These are phyloP conservation scores for Marchantia polymorpha DNA, from an alignment of 225 moss, liverwort and hornwort genomes.

Conservation along the genomic window DNA sequence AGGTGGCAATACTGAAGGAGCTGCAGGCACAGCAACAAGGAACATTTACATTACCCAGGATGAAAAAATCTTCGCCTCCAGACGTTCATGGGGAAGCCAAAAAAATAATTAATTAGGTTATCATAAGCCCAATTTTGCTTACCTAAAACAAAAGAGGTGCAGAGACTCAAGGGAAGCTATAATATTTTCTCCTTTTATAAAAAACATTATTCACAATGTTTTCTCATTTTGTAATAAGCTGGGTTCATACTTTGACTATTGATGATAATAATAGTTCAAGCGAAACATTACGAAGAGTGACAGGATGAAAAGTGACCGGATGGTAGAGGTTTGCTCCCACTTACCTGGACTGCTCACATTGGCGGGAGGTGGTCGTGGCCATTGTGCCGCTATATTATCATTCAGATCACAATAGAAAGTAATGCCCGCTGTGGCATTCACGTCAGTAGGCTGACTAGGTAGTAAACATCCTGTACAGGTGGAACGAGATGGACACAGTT, in stretches of 20 bases:
- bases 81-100: no score
- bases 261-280: no score
- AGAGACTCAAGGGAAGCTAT: neutral
- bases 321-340: neutral
- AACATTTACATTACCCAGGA: neutral
- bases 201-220: no score
- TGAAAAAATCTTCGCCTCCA: neutral
- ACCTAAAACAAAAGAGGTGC: neutral
- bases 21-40: conserved; percentile 7
- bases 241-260: no score
- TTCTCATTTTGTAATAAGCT: no score
- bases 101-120: no score
- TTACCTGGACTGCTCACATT: conserved; percentile 22
- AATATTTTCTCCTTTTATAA: neutral
- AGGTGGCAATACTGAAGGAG: conserved; percentile 15
- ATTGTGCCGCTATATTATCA: conserved; percentile 84
- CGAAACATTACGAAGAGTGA: no score
- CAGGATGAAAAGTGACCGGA: neutral
- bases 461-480: conserved; percentile 76
- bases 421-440: conserved; percentile 69
- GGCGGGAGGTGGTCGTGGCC: conserved; percentile 35
- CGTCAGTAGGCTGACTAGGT: conserved; percentile 84
- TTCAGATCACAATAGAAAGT: conserved; percentile 88
- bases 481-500: neutral
- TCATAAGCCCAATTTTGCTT: no score